Conservation (phyloP, 129 eudicot genomes). For the Heracleum sosnowskyi region DNA sequence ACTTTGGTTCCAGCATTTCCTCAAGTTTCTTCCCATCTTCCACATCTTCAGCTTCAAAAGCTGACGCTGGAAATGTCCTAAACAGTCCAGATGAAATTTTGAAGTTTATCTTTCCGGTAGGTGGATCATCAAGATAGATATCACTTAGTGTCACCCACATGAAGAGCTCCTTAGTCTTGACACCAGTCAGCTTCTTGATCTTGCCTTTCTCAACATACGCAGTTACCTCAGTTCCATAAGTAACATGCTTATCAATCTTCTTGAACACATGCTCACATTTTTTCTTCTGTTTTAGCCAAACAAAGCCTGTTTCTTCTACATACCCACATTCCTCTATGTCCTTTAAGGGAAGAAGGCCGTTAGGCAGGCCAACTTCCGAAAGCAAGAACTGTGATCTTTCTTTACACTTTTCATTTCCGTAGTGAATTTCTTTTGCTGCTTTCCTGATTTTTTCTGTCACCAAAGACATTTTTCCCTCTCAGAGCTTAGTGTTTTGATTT, state of each 20-base stretch:
- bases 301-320: constrained; percentile 62
- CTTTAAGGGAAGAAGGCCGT: constrained; percentile 57
- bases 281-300: constrained; percentile 73
- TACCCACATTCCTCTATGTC: constrained; percentile 60
- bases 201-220: constrained; percentile 38
- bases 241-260: constrained; percentile 40
- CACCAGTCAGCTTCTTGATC: constrained; percentile 69
- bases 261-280: constrained; percentile 50
- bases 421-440: constrained; percentile 54
- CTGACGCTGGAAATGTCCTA: constrained; percentile 50
- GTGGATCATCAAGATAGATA: constrained; percentile 35
- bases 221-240: constrained; percentile 63
- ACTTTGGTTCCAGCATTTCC: constrained; percentile 10
- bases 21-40: constrained; percentile 16
- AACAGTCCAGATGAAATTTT: constrained; percentile 50
- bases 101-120: constrained; percentile 55
- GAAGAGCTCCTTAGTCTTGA: constrained; percentile 67
- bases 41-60: constrained; percentile 41
- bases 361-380: constrained; percentile 54
- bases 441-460: constrained; percentile 43
- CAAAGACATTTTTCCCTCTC: constrained; percentile 23
- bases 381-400: constrained; percentile 47
- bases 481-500: neutral
- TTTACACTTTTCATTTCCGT: constrained; percentile 49
- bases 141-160: constrained; percentile 57